Evolutionary conservation across 2,329 filamentous ascomycete genomes (phyloP), one percentile per base, ranked within the genome.

Genomic region (Epichloe coenophiala): DNA sequence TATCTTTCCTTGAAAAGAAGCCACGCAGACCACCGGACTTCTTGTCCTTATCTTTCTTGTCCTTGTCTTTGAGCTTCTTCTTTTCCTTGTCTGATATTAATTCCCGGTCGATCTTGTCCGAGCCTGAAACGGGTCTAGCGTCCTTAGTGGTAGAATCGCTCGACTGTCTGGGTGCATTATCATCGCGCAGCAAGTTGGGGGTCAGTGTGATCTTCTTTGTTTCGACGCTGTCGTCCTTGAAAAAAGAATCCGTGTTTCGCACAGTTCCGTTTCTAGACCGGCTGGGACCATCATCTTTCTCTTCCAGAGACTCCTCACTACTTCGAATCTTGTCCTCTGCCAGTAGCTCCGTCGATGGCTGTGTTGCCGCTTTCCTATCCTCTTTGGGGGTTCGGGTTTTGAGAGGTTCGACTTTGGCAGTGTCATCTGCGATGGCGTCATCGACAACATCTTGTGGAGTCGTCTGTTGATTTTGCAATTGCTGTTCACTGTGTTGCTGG

Each of bases 181-280:
- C 90, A 57, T 97, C 91, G 41, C 91, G 83, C 40, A 97, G 72
- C 49, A 98, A 70, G 58, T 95, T 95, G 1, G 93, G 93, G 3
- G 93, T 98, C 43, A 98, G 77, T 0, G 90, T 95, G 58, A 98
- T 97, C 71, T 97, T 97, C 67, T 94, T 89, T 3, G 93, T 96
- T 67, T 97, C 93, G 38, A 88, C 85, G 35, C 81, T 88, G 61
- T 98, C 91, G 61, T 97, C 93, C 66, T 89, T 95, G 74, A 96
- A 96, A 97, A 97, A 96, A 1, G 91, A 95, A 67, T 97, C 91
- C 4, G 88, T 91, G 63, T 94, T 94, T 56, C 91, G 80, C 43
- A 95, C 78, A 21, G 86, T 91, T 41, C 89, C 89, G 59, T 95
- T 94, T 56, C 84, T 81, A 37, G 88, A 89, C 62, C 84, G 80